Evolutionary conservation across 805 yeast species (phyloP), one percentile per base, ranked within the genome.

Genomic region (Jamesozyma jinghongensis): DNA sequence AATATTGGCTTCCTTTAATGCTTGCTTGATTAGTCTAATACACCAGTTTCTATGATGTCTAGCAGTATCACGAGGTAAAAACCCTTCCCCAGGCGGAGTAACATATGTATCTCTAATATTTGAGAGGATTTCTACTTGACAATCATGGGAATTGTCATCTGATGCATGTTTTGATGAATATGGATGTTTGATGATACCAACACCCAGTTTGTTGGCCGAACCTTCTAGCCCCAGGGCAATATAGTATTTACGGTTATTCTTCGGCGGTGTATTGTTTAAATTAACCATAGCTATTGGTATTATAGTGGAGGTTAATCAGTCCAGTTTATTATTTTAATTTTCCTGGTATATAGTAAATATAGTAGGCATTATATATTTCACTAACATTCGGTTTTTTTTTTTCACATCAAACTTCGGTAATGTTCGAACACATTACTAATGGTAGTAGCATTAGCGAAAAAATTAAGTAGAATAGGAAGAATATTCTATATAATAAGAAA

Each of bases 41-140:
- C 81, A 94, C 96, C 96, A 90, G 62, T 86, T 85, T 33, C 97
- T 66, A 60, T 92, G 99, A 59, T 92, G 98, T 50, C 95, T 71
- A 4, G 98, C 97, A 0, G 97, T 87, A 56, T 92, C 99, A 44
- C 97, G 65, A 1, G 99, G 99, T 34, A 92, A 63, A 53, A 92
- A 92, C 1, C 98, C 99, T 63, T 92, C 97, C 2, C 99, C 99
- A 1, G 97, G 95, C 7, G 99, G 98, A 1, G 97, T 82, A 26
- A 84, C 70, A 57, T 90, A 92, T 0, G 99, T 92, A 60, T 92
- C 95, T 69, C 99, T 74, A 31, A 92, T 78, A 61, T 92, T 92
- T n/a, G 95, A 68, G 27, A 92, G 68, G 1, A 92, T 83, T 43
- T 73, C 74, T 0, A 95, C 94, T 30, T 77, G 65, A 52, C 85